A percentile compares a stretch with the other conserved stretches of the same genome.
phyloP scores from a whole-genome alignment of 495 filamentous ascomycete genomes.

The Xylaria grammica region DNA sequence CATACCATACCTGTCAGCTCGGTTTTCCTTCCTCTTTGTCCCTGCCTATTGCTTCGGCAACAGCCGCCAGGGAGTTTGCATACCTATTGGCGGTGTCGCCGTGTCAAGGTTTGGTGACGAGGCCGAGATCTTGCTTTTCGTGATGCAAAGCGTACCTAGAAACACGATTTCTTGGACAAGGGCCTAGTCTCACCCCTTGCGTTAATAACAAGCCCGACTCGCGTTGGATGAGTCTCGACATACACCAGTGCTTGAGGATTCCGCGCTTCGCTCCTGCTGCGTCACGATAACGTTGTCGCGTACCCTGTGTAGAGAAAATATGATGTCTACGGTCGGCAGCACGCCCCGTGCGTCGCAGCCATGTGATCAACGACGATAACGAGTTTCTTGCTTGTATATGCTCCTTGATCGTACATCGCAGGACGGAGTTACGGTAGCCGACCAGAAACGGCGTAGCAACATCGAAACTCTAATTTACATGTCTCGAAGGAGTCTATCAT shows the following conservation, averaged over 20 bases:
- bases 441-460: not conserved
- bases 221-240: constrained; percentile 2
- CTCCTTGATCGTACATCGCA: not conserved
- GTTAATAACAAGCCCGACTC: not conserved
- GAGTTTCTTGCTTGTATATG: not conserved
- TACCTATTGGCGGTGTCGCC: not conserved
- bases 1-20: not conserved
- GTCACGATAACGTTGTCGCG: not conserved
- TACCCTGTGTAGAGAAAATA: not conserved
- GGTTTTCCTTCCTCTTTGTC: too few relatives aligned
- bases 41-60: constrained; percentile 15
- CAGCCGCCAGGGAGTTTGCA: constrained; percentile 6
- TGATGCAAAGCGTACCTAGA: not conserved
- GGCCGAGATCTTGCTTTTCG: not conserved
- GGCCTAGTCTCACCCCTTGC: not conserved
- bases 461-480: not conserved
- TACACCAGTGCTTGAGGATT: not conserved
- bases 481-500: constrained; percentile 10
- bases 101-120: not conserved
- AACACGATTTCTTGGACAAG: not conserved
- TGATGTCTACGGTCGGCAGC: not conserved
- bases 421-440: not conserved
- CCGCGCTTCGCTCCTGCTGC: not conserved
- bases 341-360: not conserved
- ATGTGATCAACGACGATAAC: not conserved